These are phyloP conservation scores for Plasmodium ovale DNA, from an alignment of 169 alveolate species.

Conservation along the genomic window DNA sequence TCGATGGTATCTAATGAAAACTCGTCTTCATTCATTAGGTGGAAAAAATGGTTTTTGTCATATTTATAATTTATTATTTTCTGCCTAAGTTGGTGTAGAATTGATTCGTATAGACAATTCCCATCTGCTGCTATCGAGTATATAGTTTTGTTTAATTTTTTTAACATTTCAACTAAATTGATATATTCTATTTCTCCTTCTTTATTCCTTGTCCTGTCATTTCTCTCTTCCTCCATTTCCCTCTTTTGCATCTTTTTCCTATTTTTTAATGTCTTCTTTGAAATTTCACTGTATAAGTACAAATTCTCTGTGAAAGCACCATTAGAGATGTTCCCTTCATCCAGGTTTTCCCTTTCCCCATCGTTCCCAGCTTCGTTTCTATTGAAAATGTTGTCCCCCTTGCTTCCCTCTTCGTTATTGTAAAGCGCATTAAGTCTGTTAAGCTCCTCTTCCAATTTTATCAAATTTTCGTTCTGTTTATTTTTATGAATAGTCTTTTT, in stretches of 20 bases:
- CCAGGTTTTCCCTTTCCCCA: not conserved
- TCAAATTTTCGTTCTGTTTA: conserved; percentile 41
- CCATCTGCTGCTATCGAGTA: conserved; percentile 71
- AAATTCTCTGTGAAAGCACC: conserved; percentile 11
- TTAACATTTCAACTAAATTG: conserved; percentile 18
- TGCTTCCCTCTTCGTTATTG: conserved; percentile 11
- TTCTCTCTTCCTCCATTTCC: conserved; percentile 40
- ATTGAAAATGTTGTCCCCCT: not conserved
- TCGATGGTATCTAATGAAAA: conserved; percentile 34
- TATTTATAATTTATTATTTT: conserved; percentile 26
- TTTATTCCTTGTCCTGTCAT: conserved; percentile 44
- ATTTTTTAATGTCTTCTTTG: conserved; percentile 48
- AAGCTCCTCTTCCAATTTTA: conserved; percentile 49
- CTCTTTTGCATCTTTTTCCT: conserved; percentile 27
- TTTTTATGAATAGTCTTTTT: conserved; percentile 49
- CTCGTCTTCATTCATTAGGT: conserved; percentile 25
- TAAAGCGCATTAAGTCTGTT: conserved; percentile 31
- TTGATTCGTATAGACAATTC: conserved; percentile 67
- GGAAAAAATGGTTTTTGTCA: conserved; percentile 16
- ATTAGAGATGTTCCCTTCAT: not conserved
- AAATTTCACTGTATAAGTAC: conserved; percentile 25
- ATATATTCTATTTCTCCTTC: conserved; percentile 43
- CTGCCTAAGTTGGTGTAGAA: conserved; percentile 62
- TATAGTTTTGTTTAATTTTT: conserved; percentile 34
- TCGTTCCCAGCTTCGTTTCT: too few relatives aligned